Percentiles rank a stretch among this genome's conserved stretches.
Evolutionary conservation across 495 filamentous ascomycete species (phyloP).

Genomic region (Annulohypoxylon maeteangense): DNA sequence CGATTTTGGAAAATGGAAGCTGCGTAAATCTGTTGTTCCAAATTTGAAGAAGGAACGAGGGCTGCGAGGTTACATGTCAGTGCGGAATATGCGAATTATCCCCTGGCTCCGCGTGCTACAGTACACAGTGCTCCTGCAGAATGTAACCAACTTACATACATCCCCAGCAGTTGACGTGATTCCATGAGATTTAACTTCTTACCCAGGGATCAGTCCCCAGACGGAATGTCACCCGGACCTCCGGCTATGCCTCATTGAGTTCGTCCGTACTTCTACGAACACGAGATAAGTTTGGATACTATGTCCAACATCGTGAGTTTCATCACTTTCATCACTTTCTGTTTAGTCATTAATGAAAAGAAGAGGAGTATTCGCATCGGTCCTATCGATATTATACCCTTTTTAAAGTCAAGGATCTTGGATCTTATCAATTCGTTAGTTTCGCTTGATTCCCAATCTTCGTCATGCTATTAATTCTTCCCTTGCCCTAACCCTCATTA

Average conservation of each 20-base stretch:
- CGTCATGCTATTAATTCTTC: background rate
- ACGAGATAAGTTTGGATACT: background rate
- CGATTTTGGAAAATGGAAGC: background rate
- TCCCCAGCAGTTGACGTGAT: background rate
- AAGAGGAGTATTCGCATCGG: slow-evolving; percentile 2
- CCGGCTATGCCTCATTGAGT: background rate
- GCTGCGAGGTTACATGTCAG: slow-evolving; percentile 5
- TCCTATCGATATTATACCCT: slow-evolving; percentile 11
- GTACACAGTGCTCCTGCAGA: background rate
- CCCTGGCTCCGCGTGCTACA: background rate
- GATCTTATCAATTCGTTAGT: slow-evolving; percentile 14
- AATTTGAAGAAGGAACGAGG: background rate
- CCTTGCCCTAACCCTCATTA: background rate
- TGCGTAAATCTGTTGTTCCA: background rate
- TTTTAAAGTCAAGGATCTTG: slow-evolving; percentile 11
- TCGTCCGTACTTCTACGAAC: background rate
- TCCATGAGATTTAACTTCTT: slow-evolving; percentile 5
- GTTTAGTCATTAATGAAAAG: background rate
- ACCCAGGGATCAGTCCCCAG: background rate
- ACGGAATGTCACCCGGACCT: background rate
- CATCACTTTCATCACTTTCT: background rate
- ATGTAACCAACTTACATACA: background rate
- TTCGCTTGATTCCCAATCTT: background rate
- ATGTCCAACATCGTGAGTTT: slow-evolving; percentile 5
- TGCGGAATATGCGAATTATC: background rate